A percentile compares a stretch with the other conserved stretches of the same genome.
These are phyloP conservation scores for Alternaria sp. DNA, from an alignment of 2,329 filamentous ascomycete species.

Conservation along the genomic window DNA sequence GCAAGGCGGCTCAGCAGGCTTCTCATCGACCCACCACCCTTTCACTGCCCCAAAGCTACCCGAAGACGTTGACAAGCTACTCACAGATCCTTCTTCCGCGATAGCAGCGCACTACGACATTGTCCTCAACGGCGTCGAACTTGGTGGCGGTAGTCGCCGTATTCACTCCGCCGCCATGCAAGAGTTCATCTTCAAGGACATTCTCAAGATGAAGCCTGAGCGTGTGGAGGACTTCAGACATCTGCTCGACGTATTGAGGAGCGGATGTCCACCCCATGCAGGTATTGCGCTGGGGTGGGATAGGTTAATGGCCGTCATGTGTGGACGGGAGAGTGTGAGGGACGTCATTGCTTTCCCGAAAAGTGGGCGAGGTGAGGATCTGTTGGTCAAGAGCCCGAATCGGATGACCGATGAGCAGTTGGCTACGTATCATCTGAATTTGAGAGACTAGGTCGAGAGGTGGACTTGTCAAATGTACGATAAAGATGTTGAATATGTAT, in stretches of 20 bases:
- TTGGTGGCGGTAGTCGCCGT: slow-evolving; percentile 91
- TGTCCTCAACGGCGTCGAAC: slow-evolving; percentile 92
- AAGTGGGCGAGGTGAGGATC: slow-evolving; percentile 86
- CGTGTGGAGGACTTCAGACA: slow-evolving; percentile 85
- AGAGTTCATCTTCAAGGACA: slow-evolving; percentile 82
- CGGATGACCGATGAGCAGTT: slow-evolving; percentile 69
- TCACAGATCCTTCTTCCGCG: slow-evolving; percentile 74
- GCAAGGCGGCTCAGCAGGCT: slow-evolving; percentile 81
- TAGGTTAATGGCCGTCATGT: slow-evolving; percentile 80
- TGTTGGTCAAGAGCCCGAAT: slow-evolving; percentile 81
- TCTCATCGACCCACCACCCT: slow-evolving; percentile 91
- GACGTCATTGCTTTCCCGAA: slow-evolving; percentile 99
- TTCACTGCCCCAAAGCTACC: slow-evolving; percentile 86
- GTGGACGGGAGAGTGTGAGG: slow-evolving; percentile 77
- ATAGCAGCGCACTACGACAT: slow-evolving; percentile 94
- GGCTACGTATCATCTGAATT: slow-evolving; percentile 65
- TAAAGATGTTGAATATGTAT: neutral
- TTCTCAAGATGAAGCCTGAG: slow-evolving; percentile 78
- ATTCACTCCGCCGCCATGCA: slow-evolving; percentile 88
- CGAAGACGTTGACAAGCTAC: slow-evolving; percentile 77
- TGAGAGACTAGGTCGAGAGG: slow-evolving; percentile 20
- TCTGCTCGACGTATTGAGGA: slow-evolving; percentile 79
- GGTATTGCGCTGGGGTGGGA: slow-evolving; percentile 95
- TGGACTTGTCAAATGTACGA: neutral
- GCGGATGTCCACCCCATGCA: slow-evolving; percentile 93